Evolutionary conservation across 2,329 filamentous ascomycete species (phyloP).

Genomic region (Colletotrichum graminicola): DNA sequence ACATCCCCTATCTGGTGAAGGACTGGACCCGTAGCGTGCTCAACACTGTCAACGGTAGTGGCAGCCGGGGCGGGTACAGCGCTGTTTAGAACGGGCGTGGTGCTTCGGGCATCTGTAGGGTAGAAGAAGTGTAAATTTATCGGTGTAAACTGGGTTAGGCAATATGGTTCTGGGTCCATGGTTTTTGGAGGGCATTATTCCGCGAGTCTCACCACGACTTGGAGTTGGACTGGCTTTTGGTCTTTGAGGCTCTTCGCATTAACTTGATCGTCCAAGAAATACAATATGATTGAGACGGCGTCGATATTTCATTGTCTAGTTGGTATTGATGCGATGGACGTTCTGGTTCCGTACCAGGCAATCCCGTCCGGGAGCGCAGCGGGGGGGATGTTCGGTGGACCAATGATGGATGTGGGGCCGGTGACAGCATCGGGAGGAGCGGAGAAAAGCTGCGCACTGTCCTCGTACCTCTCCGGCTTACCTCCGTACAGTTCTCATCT

Average conservation of each 20-base stretch:
- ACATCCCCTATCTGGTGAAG: slow-evolving; percentile 91
- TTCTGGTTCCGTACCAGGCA: neutral
- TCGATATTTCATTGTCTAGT: neutral
- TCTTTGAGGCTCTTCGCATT: slow-evolving; percentile 33
- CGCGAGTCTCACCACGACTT: slow-evolving; percentile 25
- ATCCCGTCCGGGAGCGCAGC: neutral
- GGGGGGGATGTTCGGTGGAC: neutral
- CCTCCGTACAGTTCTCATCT: neutral
- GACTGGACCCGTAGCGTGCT: slow-evolving; percentile 86
- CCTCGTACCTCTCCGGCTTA: neutral
- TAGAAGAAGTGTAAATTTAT: slow-evolving; percentile 30
- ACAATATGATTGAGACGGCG: slow-evolving; percentile 2
- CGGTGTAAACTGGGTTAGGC: slow-evolving; percentile 25
- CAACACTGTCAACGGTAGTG: slow-evolving; percentile 85
- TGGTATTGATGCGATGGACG: neutral
- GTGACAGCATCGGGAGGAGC: neutral
- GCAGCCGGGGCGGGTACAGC: slow-evolving; percentile 91
- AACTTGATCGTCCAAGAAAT: slow-evolving; percentile 22
- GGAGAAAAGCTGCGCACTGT: neutral
- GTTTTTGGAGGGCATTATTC: slow-evolving; percentile 28
- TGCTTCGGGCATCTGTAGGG: too few species aligned
- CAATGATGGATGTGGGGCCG: slow-evolving; percentile 2
- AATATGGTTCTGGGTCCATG: slow-evolving; percentile 22
- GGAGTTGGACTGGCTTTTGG: slow-evolving; percentile 33
- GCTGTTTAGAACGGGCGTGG: slow-evolving; percentile 74